Evolutionary conservation across 1,284 basidiomycete genomes (phyloP), one percentile per base, ranked within the genome.

Genomic region (Heliocybe sulcata): DNA sequence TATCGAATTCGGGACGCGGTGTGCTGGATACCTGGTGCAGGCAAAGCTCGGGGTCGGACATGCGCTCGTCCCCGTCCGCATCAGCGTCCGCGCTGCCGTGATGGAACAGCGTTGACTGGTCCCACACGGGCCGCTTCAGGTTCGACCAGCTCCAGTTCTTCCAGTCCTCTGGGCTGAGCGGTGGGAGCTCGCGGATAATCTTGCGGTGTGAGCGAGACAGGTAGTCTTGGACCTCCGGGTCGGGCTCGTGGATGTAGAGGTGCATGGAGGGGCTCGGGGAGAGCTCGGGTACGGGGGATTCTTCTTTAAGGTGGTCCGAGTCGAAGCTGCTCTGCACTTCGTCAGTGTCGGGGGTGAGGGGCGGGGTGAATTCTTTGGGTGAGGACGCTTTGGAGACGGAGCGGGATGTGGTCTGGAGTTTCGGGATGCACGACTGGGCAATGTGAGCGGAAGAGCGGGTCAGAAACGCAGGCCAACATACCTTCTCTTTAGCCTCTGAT

Each of bases 301-400:
- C 53, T 35, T 57, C 55, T 45, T 52, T 53, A 56, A 52, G 20
- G 14, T 35, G 45, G 49, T 11, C 47, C 2, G 54, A 48, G 35
- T 53, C 27, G 27, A 51, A 54, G 14, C 47, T 23, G 47, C 53
- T 50, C 10, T 53, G 51, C 9, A 19, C 63, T 56, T 58, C 68
- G 58, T 74, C 73, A 26, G 70, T 65, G 55, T 75, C 72, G 19
- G 71, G 66, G 0, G 72, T 74, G 42, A 72, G 61, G 35, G 73
- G 64, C 2, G 67, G 66, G 0, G 54, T 19, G 8, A 56, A 59
- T 35, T 47, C 23, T 22, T 55, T 52, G 42, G 55, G 55, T 22
- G 56, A 53, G 35, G 53, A n/a, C n/a, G 45, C 35, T 19, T 55
- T 54, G 8, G 48, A 45, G 9, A 53, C 42, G 19, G 55, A 35